phyloP scores from a whole-genome alignment of 2,329 filamentous ascomycete genomes.

The Kalmusia sp. region DNA sequence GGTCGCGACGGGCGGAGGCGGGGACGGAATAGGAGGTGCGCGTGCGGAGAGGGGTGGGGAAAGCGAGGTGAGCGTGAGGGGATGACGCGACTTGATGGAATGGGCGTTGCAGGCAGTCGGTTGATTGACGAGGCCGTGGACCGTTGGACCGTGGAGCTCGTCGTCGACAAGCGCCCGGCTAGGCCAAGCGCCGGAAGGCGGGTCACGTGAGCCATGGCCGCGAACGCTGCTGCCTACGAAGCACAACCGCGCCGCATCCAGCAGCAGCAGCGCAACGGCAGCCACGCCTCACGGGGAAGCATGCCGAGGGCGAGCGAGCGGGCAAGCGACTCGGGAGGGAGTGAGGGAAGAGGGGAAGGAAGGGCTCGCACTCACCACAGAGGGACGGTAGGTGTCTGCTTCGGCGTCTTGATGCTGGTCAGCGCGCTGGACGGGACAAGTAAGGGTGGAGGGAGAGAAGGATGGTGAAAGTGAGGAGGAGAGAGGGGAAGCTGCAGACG shows the following conservation, averaged over 20 bases:
- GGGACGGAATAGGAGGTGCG: background rate
- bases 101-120: constrained; percentile 19
- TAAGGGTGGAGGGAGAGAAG: constrained; percentile 4
- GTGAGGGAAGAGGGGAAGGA: background rate
- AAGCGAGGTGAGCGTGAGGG: constrained; percentile 21
- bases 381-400: constrained; percentile 36
- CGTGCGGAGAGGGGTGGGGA: constrained; percentile 17
- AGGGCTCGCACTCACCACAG: constrained; percentile 28
- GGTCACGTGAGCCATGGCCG: constrained; percentile 13
- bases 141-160: constrained; percentile 23
- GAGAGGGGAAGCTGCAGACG: constrained; percentile 5
- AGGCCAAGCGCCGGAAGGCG: background rate
- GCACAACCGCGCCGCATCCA: constrained; percentile 8
- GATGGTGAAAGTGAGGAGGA: constrained; percentile 2
- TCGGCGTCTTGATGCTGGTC: constrained; percentile 27
- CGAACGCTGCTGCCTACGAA: constrained; percentile 14
- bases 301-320: background rate
- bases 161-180: constrained; percentile 26
- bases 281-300: background rate
- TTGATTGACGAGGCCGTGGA: constrained; percentile 26
- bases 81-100: constrained; percentile 32
- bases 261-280: background rate
- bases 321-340: background rate
- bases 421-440: constrained; percentile 9
- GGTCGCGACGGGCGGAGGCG: constrained; percentile 12